Evolutionary conservation across 495 filamentous ascomycete species (phyloP).

Genomic region (Penicillium lagena): DNA sequence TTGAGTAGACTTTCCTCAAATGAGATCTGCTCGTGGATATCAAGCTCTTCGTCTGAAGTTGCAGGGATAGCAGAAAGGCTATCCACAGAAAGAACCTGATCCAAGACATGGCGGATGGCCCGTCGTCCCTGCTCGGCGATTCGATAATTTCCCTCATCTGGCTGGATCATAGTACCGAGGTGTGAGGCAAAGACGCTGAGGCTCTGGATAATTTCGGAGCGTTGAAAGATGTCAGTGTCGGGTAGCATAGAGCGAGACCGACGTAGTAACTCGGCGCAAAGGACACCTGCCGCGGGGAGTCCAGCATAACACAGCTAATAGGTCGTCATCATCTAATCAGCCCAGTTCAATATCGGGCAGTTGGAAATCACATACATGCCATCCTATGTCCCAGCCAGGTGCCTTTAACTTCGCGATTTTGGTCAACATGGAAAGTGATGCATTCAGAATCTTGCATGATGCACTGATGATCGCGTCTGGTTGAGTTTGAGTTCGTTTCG

Average conservation of each 20-base stretch:
- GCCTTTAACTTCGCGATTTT: slow-evolving; percentile 1
- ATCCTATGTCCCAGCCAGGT: too few relatives aligned
- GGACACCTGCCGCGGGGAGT: slow-evolving; percentile 47
- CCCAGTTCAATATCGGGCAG: not conserved
- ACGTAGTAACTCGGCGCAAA: slow-evolving; percentile 48
- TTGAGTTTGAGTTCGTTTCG: slow-evolving; percentile 32
- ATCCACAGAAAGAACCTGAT: slow-evolving; percentile 16
- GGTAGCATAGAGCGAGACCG: slow-evolving; percentile 1
- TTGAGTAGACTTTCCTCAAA: slow-evolving; percentile 1
- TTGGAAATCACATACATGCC: too few relatives aligned
- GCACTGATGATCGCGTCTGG: slow-evolving; percentile 38
- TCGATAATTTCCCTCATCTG: slow-evolving; percentile 16
- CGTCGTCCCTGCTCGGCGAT: slow-evolving; percentile 12
- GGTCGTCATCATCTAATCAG: too few relatives aligned
- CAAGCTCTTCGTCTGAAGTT: not conserved
- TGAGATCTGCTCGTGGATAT: not conserved
- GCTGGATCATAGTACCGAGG: slow-evolving; percentile 13
- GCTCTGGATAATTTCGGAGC: slow-evolving; percentile 54
- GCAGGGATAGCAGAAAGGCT: not conserved
- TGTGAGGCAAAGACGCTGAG: slow-evolving; percentile 44
- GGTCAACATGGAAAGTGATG: not conserved
- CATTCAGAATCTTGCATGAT: slow-evolving; percentile 39
- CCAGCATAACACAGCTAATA: slow-evolving; percentile 33
- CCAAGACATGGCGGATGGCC: slow-evolving; percentile 18
- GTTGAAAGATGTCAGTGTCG: slow-evolving; percentile 21